These are phyloP conservation scores for Xerocomus brunneocitrinus DNA, from an alignment of 768 basidiomycete genomes.

Conservation along the genomic window DNA sequence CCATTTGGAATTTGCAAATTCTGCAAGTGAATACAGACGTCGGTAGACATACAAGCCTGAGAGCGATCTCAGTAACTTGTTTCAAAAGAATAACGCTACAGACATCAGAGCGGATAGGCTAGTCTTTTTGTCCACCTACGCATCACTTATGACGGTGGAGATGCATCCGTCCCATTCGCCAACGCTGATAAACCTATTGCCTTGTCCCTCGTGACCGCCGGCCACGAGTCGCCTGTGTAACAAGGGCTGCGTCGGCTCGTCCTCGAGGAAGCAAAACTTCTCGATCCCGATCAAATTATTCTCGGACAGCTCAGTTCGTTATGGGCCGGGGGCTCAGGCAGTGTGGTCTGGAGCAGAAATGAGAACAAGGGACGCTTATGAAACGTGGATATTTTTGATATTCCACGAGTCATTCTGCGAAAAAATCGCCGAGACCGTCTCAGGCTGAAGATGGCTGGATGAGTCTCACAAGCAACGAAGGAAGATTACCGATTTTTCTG, in stretches of 20 bases:
- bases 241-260: constrained; percentile 15
- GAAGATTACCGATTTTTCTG: constrained; percentile 17
- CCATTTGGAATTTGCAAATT: background rate
- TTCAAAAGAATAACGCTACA: background rate
- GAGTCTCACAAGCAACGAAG: background rate
- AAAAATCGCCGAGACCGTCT: constrained; percentile 14
- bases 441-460: constrained; percentile 1
- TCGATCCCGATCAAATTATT: constrained; percentile 11
- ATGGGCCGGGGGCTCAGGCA: constrained; percentile 16
- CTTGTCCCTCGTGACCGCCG: constrained; percentile 8
- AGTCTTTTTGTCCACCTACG: background rate
- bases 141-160: constrained; percentile 8
- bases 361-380: background rate
- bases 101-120: too few relatives aligned
- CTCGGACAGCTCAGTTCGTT: constrained; percentile 9
- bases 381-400: constrained; percentile 10
- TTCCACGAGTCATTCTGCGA: constrained; percentile 14
- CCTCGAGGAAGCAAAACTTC: constrained; percentile 10
- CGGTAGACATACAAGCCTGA: background rate
- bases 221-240: constrained; percentile 8
- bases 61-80: background rate
- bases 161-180: constrained; percentile 8
- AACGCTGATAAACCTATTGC: constrained; percentile 7
- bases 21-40: background rate
- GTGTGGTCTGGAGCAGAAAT: constrained; percentile 9